Conservation (phyloP, 768 basidiomycete genomes). For the Vararia minispora region DNA sequence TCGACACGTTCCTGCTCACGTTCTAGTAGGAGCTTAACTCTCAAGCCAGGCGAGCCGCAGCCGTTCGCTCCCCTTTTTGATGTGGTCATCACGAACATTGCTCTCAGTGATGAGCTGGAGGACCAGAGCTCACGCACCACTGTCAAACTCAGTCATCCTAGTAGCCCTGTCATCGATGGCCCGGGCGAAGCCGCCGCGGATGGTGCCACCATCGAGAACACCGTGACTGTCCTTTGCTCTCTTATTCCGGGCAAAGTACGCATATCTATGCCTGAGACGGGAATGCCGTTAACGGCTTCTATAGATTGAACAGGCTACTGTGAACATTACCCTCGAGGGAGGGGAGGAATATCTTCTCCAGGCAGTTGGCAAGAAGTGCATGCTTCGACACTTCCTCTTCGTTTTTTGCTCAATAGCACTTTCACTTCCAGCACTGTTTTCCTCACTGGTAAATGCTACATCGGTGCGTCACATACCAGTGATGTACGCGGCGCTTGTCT, state of each 20-base stretch:
- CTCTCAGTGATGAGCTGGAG: slow-evolving; percentile 60
- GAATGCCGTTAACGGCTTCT: no score
- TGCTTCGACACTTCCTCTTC: neutral
- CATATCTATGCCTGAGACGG: slow-evolving; percentile 3
- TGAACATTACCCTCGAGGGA: slow-evolving; percentile 59
- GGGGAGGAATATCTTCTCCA: slow-evolving; percentile 56
- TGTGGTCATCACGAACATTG: slow-evolving; percentile 69
- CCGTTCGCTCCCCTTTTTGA: slow-evolving; percentile 48
- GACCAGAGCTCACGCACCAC: slow-evolving; percentile 51
- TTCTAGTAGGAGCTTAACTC: slow-evolving; percentile 40
- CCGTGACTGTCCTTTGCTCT: slow-evolving; percentile 62
- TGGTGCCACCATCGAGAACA: slow-evolving; percentile 28
- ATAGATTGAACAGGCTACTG: slow-evolving; percentile 64
- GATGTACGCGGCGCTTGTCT: neutral
- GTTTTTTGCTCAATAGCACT: neutral
- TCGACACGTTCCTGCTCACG: slow-evolving; percentile 5
- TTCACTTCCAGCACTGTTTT: slow-evolving; percentile 47
- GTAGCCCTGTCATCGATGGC: slow-evolving; percentile 24
- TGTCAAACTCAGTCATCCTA: slow-evolving; percentile 54
- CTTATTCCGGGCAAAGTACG: slow-evolving; percentile 71
- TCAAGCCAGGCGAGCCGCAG: slow-evolving; percentile 46
- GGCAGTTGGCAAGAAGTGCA: slow-evolving; percentile 71
- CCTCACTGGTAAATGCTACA: slow-evolving; percentile 75
- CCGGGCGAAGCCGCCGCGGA: no score
- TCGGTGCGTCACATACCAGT: slow-evolving; percentile 39